These are phyloP conservation scores for Coemansia sp. DNA, from an alignment of 192 early-diverging fungal species.

Conservation along the genomic window DNA sequence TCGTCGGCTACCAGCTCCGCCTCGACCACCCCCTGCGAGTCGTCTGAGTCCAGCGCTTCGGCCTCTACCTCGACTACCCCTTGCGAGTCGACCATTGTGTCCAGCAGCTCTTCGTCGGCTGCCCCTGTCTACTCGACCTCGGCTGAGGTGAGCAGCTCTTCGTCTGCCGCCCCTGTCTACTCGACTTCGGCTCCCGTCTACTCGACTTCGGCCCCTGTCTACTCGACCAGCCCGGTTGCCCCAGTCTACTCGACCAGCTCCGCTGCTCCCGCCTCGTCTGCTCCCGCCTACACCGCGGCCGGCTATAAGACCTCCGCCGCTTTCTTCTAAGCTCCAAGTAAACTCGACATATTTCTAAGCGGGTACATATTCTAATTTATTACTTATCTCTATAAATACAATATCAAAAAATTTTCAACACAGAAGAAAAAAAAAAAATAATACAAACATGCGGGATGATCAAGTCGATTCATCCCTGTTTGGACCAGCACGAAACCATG, in stretches of 20 bases:
- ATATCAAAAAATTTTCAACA: not conserved
- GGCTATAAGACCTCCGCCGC: slow-evolving; percentile 30
- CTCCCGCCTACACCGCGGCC: slow-evolving; percentile 13
- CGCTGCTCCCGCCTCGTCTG: no score
- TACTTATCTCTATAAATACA: not conserved
- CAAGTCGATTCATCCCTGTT: not conserved
- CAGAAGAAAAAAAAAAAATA: not conserved
- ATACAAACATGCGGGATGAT: not conserved
- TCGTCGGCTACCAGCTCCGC: not conserved
- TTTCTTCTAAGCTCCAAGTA: slow-evolving; percentile 32
- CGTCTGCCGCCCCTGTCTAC: slow-evolving; percentile 1
- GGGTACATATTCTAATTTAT: slow-evolving; percentile 9
- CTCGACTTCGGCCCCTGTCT: slow-evolving; percentile 4
- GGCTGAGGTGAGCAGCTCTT: not conserved
- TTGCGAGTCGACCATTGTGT: slow-evolving; percentile 14
- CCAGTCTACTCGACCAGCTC: not conserved
- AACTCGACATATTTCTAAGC: not conserved
- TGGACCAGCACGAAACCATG: not conserved
- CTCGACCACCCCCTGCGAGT: not conserved
- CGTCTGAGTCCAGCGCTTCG: slow-evolving; percentile 15
- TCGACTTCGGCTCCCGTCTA: not conserved
- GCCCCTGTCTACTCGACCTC: slow-evolving; percentile 15
- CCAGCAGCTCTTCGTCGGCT: slow-evolving; percentile 1
- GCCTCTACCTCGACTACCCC: not conserved
- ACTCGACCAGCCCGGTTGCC: not conserved